phyloP scores from a whole-genome alignment of 805 yeast species.

The Zygotorulaspora chibaensis region DNA sequence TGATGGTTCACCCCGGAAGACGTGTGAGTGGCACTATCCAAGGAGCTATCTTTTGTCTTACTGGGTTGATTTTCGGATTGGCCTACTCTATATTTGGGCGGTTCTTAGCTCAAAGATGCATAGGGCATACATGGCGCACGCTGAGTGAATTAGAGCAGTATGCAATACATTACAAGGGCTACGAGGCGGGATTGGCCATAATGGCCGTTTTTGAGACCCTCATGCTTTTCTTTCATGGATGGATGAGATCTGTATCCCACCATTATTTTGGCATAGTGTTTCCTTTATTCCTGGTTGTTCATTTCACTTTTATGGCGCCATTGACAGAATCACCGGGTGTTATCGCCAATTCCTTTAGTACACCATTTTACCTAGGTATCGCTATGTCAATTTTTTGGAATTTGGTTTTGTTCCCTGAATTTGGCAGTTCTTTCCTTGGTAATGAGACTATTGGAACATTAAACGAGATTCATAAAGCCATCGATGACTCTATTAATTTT shows the following conservation, averaged over 20 bases:
- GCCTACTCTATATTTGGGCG: conserved; percentile 42
- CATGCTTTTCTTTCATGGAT: conserved; percentile 47
- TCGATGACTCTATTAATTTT: conserved; percentile 39
- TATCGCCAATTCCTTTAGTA: conserved; percentile 37
- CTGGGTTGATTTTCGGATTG: conserved; percentile 42
- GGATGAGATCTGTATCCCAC: conserved; percentile 46
- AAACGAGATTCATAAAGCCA: conserved; percentile 39
- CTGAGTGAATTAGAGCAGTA: conserved; percentile 34
- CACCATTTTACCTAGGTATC: conserved; percentile 46
- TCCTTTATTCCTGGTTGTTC: conserved; percentile 47
- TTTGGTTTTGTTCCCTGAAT: conserved; percentile 45
- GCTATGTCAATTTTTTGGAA: conserved; percentile 43
- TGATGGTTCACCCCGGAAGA: conserved; percentile 48
- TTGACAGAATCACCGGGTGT: conserved; percentile 31
- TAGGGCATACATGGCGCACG: conserved; percentile 28
- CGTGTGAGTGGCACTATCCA: conserved; percentile 47
- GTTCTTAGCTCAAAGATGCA: conserved; percentile 39
- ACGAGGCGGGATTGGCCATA: conserved; percentile 41
- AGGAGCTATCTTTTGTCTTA: conserved; percentile 38
- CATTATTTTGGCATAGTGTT: conserved; percentile 45
- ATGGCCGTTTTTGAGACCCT: conserved; percentile 43
- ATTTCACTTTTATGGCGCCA: conserved; percentile 43
- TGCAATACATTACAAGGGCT: conserved; percentile 29
- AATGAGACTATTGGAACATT: conserved; percentile 39
- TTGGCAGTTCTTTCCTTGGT: conserved; percentile 48